These are phyloP conservation scores for Cryptosporidium baileyi DNA, from an alignment of 169 alveolate genomes.

Conservation along the genomic window DNA sequence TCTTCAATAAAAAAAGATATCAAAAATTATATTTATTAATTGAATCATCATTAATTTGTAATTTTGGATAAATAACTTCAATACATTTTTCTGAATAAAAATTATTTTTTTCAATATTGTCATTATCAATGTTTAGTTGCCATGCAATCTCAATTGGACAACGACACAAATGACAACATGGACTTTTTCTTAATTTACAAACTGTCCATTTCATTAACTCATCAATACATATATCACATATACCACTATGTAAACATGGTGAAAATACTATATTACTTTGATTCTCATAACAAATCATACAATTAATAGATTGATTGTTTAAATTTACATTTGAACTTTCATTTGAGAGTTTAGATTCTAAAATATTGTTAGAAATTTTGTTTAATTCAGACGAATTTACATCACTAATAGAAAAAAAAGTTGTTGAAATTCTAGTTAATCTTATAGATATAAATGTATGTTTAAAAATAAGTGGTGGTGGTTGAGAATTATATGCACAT, in stretches of 20 bases:
- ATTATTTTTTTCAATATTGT: neutral
- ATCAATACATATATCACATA: slow-evolving; percentile 45
- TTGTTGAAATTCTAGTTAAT: slow-evolving; percentile 20
- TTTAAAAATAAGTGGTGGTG: slow-evolving; percentile 64
- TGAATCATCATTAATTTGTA: neutral
- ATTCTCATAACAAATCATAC: slow-evolving; percentile 63
- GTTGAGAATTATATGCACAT: slow-evolving; percentile 20
- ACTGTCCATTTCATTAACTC: slow-evolving; percentile 69
- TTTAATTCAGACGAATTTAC: neutral
- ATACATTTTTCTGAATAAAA: slow-evolving; percentile 33
- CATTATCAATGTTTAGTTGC: slow-evolving; percentile 9
- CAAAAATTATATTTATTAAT: neutral
- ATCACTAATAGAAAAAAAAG: slow-evolving; percentile 23
- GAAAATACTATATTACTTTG: slow-evolving; percentile 57
- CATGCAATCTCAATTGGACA: slow-evolving; percentile 69
- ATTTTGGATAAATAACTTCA: slow-evolving; percentile 58
- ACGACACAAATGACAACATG: slow-evolving; percentile 61
- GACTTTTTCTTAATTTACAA: slow-evolving; percentile 48
- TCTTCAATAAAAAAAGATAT: too few relatives aligned
- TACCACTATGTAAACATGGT: slow-evolving; percentile 66
- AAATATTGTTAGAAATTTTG: neutral
- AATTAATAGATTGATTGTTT: neutral
- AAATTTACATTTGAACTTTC: neutral
- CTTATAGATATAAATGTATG: slow-evolving; percentile 59
- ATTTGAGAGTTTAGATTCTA: neutral